Conservation (phyloP, 371 early-diverging fungal species). For the Smittium mucronatum region DNA sequence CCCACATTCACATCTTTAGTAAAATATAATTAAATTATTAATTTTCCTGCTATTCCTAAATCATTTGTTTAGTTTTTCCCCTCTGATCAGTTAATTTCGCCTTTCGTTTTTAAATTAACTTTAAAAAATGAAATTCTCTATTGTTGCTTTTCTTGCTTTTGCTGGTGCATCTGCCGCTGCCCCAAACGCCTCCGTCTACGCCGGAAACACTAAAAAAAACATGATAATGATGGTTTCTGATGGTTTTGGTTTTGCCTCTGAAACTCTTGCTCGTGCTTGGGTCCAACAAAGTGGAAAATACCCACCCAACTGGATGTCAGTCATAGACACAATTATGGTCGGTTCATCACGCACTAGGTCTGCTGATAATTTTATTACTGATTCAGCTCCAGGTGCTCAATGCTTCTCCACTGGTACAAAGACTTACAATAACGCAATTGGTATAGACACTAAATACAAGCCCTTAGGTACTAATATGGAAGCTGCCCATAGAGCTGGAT, state of each 20-base stretch:
- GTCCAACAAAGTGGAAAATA: constrained; percentile 38
- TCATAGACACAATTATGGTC: constrained; percentile 72
- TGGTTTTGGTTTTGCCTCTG: constrained; percentile 88
- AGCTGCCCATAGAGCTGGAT: constrained; percentile 72
- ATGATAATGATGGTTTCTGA: constrained; percentile 90
- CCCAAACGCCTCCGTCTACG: not conserved
- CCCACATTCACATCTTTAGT: no score
- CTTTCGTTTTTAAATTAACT: constrained; percentile 46
- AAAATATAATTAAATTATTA: no score
- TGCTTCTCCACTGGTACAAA: constrained; percentile 77
- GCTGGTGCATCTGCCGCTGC: not conserved
- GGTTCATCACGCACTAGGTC: constrained; percentile 79
- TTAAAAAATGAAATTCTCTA: not conserved
- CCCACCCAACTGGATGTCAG: constrained; percentile 31
- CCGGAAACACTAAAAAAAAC: constrained; percentile 33
- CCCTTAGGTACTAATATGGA: constrained; percentile 91
- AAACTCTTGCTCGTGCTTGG: constrained; percentile 75
- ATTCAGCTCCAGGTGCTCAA: constrained; percentile 93
- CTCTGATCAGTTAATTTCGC: no score
- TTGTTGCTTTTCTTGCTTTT: not conserved
- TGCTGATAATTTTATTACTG: constrained; percentile 67
- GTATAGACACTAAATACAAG: constrained; percentile 23
- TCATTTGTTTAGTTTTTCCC: no score
- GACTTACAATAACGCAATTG: constrained; percentile 82
- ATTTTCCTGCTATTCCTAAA: no score